Base-by-base conservation (phyloP, 1,139 yeast genomes). In the Eremothecium sinecaudum region DNA sequence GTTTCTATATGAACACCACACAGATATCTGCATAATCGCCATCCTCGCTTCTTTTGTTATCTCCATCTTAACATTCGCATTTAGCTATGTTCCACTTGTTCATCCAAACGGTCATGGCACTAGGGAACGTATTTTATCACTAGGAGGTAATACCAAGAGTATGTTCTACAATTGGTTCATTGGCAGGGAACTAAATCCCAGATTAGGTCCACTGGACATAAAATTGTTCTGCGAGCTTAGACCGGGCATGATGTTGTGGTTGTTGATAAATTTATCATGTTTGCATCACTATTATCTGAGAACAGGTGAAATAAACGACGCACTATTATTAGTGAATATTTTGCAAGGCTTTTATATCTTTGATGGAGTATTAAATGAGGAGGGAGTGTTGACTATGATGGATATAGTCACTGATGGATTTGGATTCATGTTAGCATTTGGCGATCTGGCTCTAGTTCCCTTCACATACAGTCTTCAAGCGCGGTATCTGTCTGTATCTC, bases 321-420 rank as follows among this genome's bases (percentile, higher is more conserved):
- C 96, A 0, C 62, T 90, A 63, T 37, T 80, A 2, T 60, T 87
- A 29, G 78, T 86, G 19, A 75, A 73, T 40, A 33, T 70, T 2
- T 64, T 90, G 43, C 95, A 90, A 59, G 73, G 79, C 2, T 79
- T 79, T 53, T 90, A 90, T 53, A 78, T 86, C 10, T 66, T 86
- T 50, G 98, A 92, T 54, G 96, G 97, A 25, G 93, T 90, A 0
- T 64, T 83, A 45, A 86, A 86, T 56, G 98, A 90, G 58, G 81
- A 75, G 49, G 96, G 96, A 9, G 70, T 79, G 11, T 65, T 90
- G 42, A 75, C 92, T 4, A 92, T 92, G 96, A 87, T 90, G 70
- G 98, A 90, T 55, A 74, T 86, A 35, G 82, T 94, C 10, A 83
- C 95, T 13, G 98, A 90, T 61, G 98, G 98, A 0, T 84, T 90